Base-by-base conservation (phyloP, 2,329 filamentous ascomycete species). In the Exophiala phaeomuriformis region DNA sequence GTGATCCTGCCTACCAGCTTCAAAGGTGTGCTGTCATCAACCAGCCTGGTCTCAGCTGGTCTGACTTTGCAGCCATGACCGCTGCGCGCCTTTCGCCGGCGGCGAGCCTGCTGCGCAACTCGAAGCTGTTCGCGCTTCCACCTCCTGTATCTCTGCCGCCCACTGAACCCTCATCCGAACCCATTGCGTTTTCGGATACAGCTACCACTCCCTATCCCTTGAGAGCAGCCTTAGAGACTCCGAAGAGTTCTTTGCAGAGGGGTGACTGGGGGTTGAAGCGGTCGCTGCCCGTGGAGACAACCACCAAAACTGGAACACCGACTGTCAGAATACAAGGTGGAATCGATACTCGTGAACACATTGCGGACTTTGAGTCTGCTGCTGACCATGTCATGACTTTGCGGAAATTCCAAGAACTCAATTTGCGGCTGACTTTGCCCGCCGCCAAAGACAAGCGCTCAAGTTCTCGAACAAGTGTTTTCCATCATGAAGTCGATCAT, bases 261-360 rank as follows among this genome's bases (percentile, higher is more conserved):
- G 91, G 91, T 35, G 91, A 97, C 66, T 97, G 91, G 90, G 91
- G 91, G 9, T 75, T 96, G 64, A 97, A 97, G 74, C 78, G 91
- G 51, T 78, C 89, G 1, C 75, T 97, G 4, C 91, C 91, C 1
- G 72, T 85, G 5, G 85, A 85, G 67, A 83, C 85, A 2, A 90
- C 88, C 3, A 80, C 82, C 19, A 81, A 81, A 50, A 83, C 82
- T 4, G 82, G 84, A 4, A 84, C 83, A n/a, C 87, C 90, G 6
- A 76, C 87, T 47, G 79, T 95, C 50, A 82, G 88, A 60, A 73
- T 97, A 62, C 53, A 53, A 50, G 83, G 82, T 64, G 79, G 85
- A 56, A 78, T 95, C 60, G 91, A 97, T 73, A 87, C 88, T 1
- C 80, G 83, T 63, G 90, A 96, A 71, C 86, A 90, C 68, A 79